These are phyloP conservation scores for Heliamphora pulchella DNA, from an alignment of 179 eudicot genomes.

Conservation along the genomic window DNA sequence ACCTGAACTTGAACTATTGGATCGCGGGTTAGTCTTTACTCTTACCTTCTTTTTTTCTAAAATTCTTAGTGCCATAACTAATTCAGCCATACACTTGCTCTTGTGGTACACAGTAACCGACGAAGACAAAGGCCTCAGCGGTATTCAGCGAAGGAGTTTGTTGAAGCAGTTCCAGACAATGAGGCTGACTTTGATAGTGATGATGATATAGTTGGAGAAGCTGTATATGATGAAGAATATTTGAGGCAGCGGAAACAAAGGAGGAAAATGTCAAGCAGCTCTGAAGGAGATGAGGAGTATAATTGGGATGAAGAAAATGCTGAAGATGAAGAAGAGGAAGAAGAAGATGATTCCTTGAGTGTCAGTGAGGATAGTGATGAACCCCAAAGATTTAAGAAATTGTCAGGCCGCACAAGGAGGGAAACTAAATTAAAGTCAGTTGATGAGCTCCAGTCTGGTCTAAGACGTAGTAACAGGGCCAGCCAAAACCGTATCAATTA, in stretches of 20 bases:
- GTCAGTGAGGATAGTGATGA: constrained; percentile 56
- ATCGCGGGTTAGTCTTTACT: constrained; percentile 41
- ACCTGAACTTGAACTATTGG: constrained; percentile 38
- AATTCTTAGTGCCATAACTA: constrained; percentile 7
- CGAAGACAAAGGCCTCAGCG: constrained; percentile 74
- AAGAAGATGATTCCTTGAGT: constrained; percentile 42
- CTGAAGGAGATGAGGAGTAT: constrained; percentile 69
- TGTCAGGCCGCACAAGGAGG: constrained; percentile 41
- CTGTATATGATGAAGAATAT: constrained; percentile 84
- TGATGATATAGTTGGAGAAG: constrained; percentile 95
- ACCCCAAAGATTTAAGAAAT: constrained; percentile 35
- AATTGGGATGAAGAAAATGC: constrained; percentile 52
- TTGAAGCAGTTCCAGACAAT: constrained; percentile 59
- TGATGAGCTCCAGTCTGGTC: constrained; percentile 42
- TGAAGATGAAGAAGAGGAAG: constrained; percentile 21
- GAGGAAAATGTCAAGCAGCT: constrained; percentile 55
- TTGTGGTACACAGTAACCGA: constrained; percentile 40
- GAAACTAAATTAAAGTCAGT: constrained; percentile 47
- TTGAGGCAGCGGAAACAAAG: constrained; percentile 45
- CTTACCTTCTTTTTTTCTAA: neutral
- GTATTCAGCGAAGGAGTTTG: constrained; percentile 63
- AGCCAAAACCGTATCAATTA: constrained; percentile 55
- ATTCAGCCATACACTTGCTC: neutral
- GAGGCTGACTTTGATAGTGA: constrained; percentile 65
- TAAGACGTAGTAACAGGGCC: constrained; percentile 70